Evolutionary conservation across 768 basidiomycete species (phyloP), one percentile per base, ranked within the genome.

Genomic region (Pisolithus marmoratus): DNA sequence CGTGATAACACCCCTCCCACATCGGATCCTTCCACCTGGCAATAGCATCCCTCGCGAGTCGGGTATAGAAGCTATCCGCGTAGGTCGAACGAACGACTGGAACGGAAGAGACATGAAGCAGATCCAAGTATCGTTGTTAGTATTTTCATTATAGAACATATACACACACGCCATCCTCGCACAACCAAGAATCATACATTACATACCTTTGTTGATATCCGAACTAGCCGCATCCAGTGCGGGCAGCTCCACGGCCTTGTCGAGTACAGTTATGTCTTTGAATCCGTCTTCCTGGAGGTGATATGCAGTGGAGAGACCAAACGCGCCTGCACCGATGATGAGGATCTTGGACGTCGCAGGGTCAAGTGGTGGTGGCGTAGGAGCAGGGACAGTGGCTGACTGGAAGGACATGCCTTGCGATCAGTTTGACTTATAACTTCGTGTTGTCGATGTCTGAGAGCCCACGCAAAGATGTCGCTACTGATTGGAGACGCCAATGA

Each of bases 251-350:
- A 63, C 60, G 7, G 88, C 80, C 56, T 84, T 78, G 63, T 95
- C 94, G 46, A 95, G 73, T 7, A 96, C 69, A 0, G 82, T 89
- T 55, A 95, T 77, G 52, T 84, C 61, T 15, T 67, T 74, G 68
- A 84, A 93, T 17, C 87, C 85, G 53, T 83, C 72, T 50, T 71
- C 65, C 46, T 94, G 73, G 48, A 95, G 81, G 63, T 90, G 83
- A 58, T 83, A 78, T 2, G 92, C 94, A 0, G 94, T 88, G 17
- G 91, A 94, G 46, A 90, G 72, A 6, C 94, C 94, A 64, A 94
- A 94, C 57, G 84, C 84, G 5, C 91, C 91, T 38, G 88, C 84
- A 24, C 91, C 91, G 40, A 91, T 73, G 54, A 94, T 84, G 48
- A 92, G 61, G 42, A 66, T 54, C 37, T 46, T 57, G 5, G 64